phyloP scores from a whole-genome alignment of 2,329 filamentous ascomycete species.

The Cephalotrichum gorgonifer region DNA sequence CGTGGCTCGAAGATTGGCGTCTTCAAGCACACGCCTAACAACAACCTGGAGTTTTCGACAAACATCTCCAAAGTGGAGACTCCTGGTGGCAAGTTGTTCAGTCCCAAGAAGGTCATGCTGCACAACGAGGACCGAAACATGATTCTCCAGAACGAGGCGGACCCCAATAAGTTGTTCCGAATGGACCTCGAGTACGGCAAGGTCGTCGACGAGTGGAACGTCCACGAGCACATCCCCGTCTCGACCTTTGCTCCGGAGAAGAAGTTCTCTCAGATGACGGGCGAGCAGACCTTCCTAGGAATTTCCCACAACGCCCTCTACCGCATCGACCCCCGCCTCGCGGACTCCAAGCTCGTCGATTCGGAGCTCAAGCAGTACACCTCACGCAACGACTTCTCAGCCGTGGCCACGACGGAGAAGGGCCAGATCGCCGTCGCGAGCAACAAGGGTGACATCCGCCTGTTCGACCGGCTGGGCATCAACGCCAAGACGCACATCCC shows the following conservation, averaged over 20 bases:
- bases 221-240: conserved; percentile 92
- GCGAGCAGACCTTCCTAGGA: conserved; percentile 89
- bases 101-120: conserved; percentile 93
- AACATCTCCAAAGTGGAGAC: conserved; percentile 95
- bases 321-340: conserved; percentile 81
- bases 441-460: conserved; percentile 93
- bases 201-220: conserved; percentile 96
- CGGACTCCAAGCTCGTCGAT: conserved; percentile 88
- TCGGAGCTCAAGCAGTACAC: conserved; percentile 89
- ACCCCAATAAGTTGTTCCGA: conserved; percentile 85
- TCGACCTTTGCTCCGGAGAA: conserved; percentile 88
- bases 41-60: conserved; percentile 89
- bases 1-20: conserved; percentile 97
- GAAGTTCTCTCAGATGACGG: conserved; percentile 97
- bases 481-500: conserved; percentile 97
- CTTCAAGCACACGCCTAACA: conserved; percentile 91
- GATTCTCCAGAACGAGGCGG: conserved; percentile 71
- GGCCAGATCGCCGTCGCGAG: conserved; percentile 95
- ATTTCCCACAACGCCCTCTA: conserved; percentile 88
- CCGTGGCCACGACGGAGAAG: conserved; percentile 88
- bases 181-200: conserved; percentile 99
- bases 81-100: conserved; percentile 76
- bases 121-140: conserved; percentile 84
- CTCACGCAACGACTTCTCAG: conserved; percentile 96
- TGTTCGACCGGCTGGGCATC: conserved; percentile 93